phyloP scores from a whole-genome alignment of 2,329 filamentous ascomycete genomes.

The Helminthosporium solani region DNA sequence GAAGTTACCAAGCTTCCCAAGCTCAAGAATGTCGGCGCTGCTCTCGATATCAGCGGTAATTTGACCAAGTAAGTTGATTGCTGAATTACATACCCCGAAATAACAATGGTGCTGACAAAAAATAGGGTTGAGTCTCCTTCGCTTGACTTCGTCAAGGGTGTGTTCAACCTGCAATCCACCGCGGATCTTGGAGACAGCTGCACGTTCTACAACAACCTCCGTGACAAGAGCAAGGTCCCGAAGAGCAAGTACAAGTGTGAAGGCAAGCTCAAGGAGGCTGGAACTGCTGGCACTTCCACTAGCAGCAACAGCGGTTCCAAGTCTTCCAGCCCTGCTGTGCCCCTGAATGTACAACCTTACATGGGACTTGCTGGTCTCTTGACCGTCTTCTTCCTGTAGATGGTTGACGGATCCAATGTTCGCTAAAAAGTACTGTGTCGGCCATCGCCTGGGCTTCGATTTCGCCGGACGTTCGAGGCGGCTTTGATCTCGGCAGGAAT shows the following conservation, averaged over 20 bases:
- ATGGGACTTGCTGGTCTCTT: constrained; percentile 50
- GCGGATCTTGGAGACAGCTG: constrained; percentile 45
- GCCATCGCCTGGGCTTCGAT: constrained; percentile 35
- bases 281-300: constrained; percentile 37
- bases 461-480: constrained; percentile 26
- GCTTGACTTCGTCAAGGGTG: constrained; percentile 49
- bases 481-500: constrained; percentile 26
- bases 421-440: constrained; percentile 42
- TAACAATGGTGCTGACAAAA: constrained; percentile 29
- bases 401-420: constrained; percentile 43
- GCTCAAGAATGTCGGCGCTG: constrained; percentile 71
- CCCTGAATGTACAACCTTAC: constrained; percentile 45
- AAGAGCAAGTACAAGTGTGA: constrained; percentile 47
- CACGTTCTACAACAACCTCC: constrained; percentile 44
- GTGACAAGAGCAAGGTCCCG: constrained; percentile 44
- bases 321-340: constrained; percentile 40
- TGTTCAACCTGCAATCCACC: constrained; percentile 53
- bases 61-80: constrained; percentile 70
- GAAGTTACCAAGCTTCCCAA: constrained; percentile 66
- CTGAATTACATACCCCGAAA: not conserved
- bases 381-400: constrained; percentile 52
- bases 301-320: constrained; percentile 23
- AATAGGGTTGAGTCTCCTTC: constrained; percentile 68
- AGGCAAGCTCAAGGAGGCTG: constrained; percentile 41
- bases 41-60: constrained; percentile 80